Evolutionary conservation across 345 rosid species (phyloP).

Genomic region (Bruguiera sexangula): DNA sequence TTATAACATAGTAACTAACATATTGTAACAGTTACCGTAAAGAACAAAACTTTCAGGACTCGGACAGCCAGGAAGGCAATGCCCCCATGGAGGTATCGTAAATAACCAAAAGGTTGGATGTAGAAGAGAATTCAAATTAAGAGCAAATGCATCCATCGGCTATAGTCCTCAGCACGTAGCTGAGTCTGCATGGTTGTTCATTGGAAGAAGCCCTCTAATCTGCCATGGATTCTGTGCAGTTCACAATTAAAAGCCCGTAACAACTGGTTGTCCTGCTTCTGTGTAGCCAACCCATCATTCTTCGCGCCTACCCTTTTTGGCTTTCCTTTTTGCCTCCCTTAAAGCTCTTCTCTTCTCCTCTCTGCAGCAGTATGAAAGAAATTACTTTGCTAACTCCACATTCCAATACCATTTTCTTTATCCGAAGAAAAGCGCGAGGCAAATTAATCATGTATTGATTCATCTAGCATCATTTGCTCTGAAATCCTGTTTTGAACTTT

Average conservation of each 20-base stretch:
- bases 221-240: too few species aligned
- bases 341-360: conserved; percentile 71
- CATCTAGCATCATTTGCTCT: too few species aligned
- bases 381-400: neutral
- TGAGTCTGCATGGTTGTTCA: too few species aligned
- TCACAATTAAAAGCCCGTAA: too few species aligned
- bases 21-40: neutral
- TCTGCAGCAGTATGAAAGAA: conserved; percentile 32
- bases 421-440: too few species aligned
- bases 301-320: conserved; percentile 9
- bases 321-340: conserved; percentile 32
- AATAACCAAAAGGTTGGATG: neutral
- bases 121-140: too few species aligned
- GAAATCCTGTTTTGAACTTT: too few species aligned
- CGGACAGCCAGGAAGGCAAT: neutral
- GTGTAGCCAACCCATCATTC: conserved; percentile 8
- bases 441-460: too few species aligned
- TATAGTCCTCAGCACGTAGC: too few species aligned
- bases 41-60: conserved; percentile 10
- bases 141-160: too few species aligned
- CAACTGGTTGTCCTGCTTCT: neutral
- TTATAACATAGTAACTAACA: neutral
- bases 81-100: neutral
- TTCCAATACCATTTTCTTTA: too few species aligned
- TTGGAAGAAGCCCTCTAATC: too few species aligned